Evolutionary conservation across 2,329 filamentous ascomycete genomes (phyloP).

Genomic region (Fusarium floridanum): DNA sequence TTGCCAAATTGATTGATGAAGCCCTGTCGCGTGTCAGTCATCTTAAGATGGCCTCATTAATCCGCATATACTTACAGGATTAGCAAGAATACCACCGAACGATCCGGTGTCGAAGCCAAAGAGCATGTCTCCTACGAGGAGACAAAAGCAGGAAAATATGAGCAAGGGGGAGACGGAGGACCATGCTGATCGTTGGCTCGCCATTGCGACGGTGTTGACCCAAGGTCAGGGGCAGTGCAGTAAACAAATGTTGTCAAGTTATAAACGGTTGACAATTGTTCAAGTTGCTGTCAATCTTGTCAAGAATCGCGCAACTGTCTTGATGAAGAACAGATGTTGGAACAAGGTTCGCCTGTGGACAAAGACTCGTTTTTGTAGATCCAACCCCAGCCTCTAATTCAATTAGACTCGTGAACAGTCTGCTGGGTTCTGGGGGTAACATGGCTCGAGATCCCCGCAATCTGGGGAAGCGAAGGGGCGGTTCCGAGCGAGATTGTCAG

Average conservation of each 20-base stretch:
- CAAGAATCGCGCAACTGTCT: neutral
- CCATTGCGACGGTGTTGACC: constrained; percentile 5
- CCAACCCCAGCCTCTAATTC: neutral
- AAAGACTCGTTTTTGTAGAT: neutral
- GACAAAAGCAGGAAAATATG: constrained; percentile 19
- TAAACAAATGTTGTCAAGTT: neutral
- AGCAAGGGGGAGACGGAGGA: constrained; percentile 18
- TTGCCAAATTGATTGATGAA: constrained; percentile 2
- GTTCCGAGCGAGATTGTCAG: neutral
- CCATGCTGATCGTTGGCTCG: neutral
- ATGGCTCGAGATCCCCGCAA: constrained; percentile 3
- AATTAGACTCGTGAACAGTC: neutral
- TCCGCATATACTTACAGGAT: neutral
- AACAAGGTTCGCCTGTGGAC: neutral
- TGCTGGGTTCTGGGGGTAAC: neutral
- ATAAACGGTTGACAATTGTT: neutral
- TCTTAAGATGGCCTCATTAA: neutral
- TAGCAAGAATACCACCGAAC: constrained; percentile 13
- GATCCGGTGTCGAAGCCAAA: constrained; percentile 16
- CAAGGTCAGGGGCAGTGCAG: neutral
- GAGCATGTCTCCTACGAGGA: constrained; percentile 17
- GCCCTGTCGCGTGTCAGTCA: neutral
- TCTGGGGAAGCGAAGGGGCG: neutral
- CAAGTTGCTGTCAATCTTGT: neutral
- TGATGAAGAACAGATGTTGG: neutral